Percentiles rank a stretch among this genome's conserved stretches.
Conservation (phyloP, 352 stramenopile genomes). For the Aphanomyces cochlioides region DNA sequence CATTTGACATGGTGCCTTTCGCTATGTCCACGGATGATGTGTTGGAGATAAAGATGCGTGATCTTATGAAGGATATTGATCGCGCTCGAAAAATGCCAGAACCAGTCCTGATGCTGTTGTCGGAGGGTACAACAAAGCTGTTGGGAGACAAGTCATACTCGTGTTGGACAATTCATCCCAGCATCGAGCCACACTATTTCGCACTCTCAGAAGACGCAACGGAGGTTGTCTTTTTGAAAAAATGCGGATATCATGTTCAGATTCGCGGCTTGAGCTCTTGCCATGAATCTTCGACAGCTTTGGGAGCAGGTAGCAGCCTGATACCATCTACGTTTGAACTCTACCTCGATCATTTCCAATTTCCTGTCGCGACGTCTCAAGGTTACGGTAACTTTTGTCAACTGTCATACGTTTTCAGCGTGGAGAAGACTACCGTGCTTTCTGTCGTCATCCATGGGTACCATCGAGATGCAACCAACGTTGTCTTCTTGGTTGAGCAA, state of each 20-base stretch:
- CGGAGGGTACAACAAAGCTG: neutral
- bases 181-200: slow-evolving; percentile 12
- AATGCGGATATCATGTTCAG: slow-evolving; percentile 11
- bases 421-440: slow-evolving; percentile 3
- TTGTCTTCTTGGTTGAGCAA: slow-evolving; percentile 7
- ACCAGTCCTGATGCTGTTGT: slow-evolving; percentile 1
- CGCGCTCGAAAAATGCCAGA: neutral
- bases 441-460: neutral
- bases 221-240: slow-evolving; percentile 4
- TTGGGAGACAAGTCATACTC: neutral
- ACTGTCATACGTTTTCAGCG: slow-evolving; percentile 3
- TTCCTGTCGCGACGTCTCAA: slow-evolving; percentile 1
- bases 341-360: neutral
- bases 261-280: neutral
- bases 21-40: neutral
- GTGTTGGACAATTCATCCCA: slow-evolving; percentile 1
- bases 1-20: slow-evolving; percentile 1
- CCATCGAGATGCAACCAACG: neutral
- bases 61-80: slow-evolving; percentile 12
- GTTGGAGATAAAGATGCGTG: slow-evolving; percentile 1
- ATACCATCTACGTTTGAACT: slow-evolving; percentile 12
- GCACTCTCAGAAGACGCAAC: slow-evolving; percentile 4
- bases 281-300: neutral
- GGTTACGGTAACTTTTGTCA: slow-evolving; percentile 20
- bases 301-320: neutral